Percentiles rank a stretch among this genome's conserved stretches.
Evolutionary conservation across 371 early-diverging fungal species (phyloP).

Genomic region (Umbelopsis sp.): DNA sequence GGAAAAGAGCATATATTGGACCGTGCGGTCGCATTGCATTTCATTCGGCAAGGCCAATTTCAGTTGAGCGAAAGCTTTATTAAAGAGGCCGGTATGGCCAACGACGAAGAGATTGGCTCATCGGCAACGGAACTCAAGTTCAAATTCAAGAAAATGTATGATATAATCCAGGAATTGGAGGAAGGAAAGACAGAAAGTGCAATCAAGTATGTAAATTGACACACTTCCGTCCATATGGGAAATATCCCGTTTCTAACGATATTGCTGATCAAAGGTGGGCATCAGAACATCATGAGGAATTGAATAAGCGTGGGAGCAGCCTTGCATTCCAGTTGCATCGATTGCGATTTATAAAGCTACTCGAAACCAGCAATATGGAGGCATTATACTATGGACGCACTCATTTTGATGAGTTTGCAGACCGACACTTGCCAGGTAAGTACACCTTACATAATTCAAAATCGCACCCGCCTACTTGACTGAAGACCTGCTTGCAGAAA

Average conservation of each 20-base stretch:
- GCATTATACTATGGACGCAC: slow-evolving; percentile 79
- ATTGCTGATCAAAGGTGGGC: slow-evolving; percentile 70
- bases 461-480: not conserved
- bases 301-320: slow-evolving; percentile 62
- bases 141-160: slow-evolving; percentile 46
- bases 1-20: slow-evolving; percentile 63
- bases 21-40: slow-evolving; percentile 72
- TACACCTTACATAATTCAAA: not conserved
- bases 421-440: slow-evolving; percentile 67
- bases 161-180: slow-evolving; percentile 36
- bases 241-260: not conserved
- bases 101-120: slow-evolving; percentile 36
- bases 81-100: slow-evolving; percentile 44
- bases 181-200: slow-evolving; percentile 31
- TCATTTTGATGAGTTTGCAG: slow-evolving; percentile 71
- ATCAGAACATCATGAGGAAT: slow-evolving; percentile 51
- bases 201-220: slow-evolving; percentile 28
- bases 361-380: slow-evolving; percentile 48
- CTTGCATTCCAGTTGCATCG: slow-evolving; percentile 87
- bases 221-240: not conserved
- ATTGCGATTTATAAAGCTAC: slow-evolving; percentile 75
- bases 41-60: slow-evolving; percentile 89
- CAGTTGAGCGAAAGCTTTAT: slow-evolving; percentile 68
- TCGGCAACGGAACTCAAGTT: slow-evolving; percentile 36
- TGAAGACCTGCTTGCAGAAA: slow-evolving; percentile 58